Evolutionary conservation across 2,329 filamentous ascomycete species (phyloP).

Genomic region (Exophiala sideris): DNA sequence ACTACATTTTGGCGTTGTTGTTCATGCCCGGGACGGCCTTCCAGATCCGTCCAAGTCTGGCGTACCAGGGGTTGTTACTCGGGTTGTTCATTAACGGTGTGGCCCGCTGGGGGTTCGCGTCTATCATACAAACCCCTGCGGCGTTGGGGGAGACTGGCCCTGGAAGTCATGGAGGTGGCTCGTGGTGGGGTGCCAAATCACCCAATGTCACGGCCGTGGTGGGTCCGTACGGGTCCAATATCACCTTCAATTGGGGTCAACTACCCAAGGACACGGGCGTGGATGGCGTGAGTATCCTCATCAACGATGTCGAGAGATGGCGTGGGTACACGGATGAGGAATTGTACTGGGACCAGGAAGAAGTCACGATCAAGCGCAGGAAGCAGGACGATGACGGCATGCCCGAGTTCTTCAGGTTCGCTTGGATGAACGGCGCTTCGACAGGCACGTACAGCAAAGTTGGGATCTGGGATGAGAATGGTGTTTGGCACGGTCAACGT

Average conservation of each 20-base stretch:
- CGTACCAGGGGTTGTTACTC: constrained; percentile 86
- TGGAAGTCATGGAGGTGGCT: constrained; percentile 42
- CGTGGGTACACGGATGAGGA: constrained; percentile 54
- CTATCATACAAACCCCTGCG: constrained; percentile 76
- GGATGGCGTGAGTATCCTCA: constrained; percentile 58
- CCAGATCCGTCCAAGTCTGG: constrained; percentile 76
- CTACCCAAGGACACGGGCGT: constrained; percentile 33
- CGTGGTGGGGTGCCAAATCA: constrained; percentile 43
- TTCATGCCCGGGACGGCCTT: constrained; percentile 84
- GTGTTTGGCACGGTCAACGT: constrained; percentile 18
- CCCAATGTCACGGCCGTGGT: constrained; percentile 52
- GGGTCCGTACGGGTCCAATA: constrained; percentile 34
- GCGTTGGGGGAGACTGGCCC: constrained; percentile 56
- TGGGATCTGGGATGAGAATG: constrained; percentile 27
- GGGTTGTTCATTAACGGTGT: constrained; percentile 93
- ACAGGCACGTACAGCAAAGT: constrained; percentile 25
- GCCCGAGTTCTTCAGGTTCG: constrained; percentile 47
- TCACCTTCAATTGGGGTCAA: constrained; percentile 45
- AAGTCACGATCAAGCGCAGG: constrained; percentile 21
- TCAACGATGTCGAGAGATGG: constrained; percentile 64
- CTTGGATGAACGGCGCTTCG: constrained; percentile 37
- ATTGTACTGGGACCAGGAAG: constrained; percentile 36
- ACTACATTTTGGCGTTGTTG: constrained; percentile 86
- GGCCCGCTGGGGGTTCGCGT: constrained; percentile 89
- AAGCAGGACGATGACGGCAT: constrained; percentile 26